Evolutionary conservation across 805 yeast genomes (phyloP).

Genomic region (Suhomyces kilbournensis): DNA sequence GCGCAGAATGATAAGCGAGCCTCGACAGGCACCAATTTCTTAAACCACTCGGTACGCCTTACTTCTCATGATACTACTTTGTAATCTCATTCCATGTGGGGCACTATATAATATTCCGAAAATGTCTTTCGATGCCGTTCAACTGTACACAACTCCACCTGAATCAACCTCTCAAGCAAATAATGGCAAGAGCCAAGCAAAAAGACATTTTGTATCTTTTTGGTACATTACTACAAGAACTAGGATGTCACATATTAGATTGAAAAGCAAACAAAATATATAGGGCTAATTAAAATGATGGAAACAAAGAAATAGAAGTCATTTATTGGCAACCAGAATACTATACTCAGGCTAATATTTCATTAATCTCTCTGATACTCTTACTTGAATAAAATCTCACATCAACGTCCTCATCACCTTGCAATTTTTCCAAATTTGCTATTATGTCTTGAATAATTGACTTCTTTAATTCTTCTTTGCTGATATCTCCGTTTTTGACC

Average conservation of each 20-base stretch:
- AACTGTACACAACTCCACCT: too few species aligned
- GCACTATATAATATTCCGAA: too few species aligned
- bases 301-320: background rate
- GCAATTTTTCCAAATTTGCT: slow-evolving; percentile 63
- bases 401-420: slow-evolving; percentile 77
- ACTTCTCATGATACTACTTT: too few species aligned
- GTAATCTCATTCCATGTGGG: too few species aligned
- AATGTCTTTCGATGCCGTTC: too few species aligned
- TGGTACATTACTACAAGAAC: background rate
- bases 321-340: background rate
- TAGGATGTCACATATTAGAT: background rate
- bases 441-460: slow-evolving; percentile 46
- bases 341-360: slow-evolving; percentile 9
- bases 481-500: slow-evolving; percentile 14
- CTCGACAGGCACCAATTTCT: background rate
- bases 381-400: slow-evolving; percentile 81
- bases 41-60: too few species aligned
- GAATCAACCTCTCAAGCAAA: background rate
- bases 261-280: background rate
- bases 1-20: background rate
- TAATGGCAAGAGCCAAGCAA: too few species aligned
- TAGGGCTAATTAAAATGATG: background rate
- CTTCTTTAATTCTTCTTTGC: slow-evolving; percentile 20
- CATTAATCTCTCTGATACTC: slow-evolving; percentile 43
- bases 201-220: too few species aligned